Evolutionary conservation across 108 stramenopile species (phyloP).

Genomic region (Skeletonema menzelii): DNA sequence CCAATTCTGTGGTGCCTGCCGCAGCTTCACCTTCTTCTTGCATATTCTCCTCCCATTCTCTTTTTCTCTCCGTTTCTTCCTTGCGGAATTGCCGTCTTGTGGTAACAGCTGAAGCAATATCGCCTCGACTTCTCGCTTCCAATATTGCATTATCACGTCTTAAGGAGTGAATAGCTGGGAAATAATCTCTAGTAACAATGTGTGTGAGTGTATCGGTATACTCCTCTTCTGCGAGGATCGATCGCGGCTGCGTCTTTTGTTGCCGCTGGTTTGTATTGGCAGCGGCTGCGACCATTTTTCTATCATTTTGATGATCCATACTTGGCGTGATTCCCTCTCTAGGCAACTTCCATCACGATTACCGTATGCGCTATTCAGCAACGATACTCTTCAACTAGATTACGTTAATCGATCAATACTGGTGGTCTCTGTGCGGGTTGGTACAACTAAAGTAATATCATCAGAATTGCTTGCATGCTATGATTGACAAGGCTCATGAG

Average conservation of each 20-base stretch:
- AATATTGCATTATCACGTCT: conserved; percentile 58
- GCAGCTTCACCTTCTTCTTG: conserved; percentile 32
- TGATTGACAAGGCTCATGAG: no score
- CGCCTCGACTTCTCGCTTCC: conserved; percentile 53
- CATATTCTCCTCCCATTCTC: conserved; percentile 30
- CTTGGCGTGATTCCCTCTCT: no score
- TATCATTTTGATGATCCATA: conserved; percentile 2
- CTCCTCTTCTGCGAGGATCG: conserved; percentile 74
- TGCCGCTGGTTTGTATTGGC: conserved; percentile 2
- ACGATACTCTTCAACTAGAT: no score
- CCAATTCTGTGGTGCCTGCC: background rate
- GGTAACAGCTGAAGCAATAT: conserved; percentile 64
- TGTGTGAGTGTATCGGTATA: conserved; percentile 64
- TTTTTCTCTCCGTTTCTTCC: conserved; percentile 48
- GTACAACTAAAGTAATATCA: no score
- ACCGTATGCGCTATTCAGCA: no score
- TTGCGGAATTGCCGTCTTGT: conserved; percentile 55
- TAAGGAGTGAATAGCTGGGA: conserved; percentile 54
- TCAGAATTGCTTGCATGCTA: no score
- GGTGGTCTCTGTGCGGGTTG: no score
- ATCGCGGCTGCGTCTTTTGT: conserved; percentile 47
- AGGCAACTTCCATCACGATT: no score
- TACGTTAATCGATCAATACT: no score
- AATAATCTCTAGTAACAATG: conserved; percentile 79
- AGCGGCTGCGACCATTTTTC: background rate